These are phyloP conservation scores for Auxenochlorella pyrenoidosa DNA, from an alignment of 139 green algal genomes.

Conservation along the genomic window DNA sequence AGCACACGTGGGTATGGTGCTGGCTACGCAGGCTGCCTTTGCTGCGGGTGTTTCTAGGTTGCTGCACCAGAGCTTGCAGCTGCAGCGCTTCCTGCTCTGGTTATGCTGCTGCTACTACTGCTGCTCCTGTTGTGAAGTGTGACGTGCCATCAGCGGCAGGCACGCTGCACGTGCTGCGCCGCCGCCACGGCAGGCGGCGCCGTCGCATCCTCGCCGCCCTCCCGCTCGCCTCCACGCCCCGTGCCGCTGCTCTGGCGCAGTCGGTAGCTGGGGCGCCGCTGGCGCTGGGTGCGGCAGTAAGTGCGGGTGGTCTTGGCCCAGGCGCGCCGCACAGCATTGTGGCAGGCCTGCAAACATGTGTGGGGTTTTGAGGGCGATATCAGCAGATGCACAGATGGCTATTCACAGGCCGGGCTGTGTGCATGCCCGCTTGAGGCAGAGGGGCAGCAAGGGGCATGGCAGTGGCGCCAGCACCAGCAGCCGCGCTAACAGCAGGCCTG, in stretches of 20 bases:
- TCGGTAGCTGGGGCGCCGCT: constrained; percentile 20
- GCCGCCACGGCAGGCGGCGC: neutral
- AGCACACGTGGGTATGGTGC: too few species aligned
- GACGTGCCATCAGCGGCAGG: neutral
- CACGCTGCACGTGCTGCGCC: neutral
- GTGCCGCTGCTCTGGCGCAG: constrained; percentile 23
- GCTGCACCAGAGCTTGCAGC: too few species aligned
- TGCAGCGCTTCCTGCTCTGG: too few species aligned
- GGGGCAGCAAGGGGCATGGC: too few species aligned
- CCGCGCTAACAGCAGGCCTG: too few species aligned
- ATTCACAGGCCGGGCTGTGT: too few species aligned
- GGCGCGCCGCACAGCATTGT: constrained; percentile 14
- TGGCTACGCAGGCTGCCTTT: too few species aligned
- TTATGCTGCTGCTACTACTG: too few species aligned
- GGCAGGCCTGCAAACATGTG: constrained; percentile 2
- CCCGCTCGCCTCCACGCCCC: neutral
- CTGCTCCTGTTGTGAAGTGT: neutral
- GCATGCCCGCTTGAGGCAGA: too few species aligned
- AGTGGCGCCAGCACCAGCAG: too few species aligned
- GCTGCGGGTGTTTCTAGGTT: too few species aligned
- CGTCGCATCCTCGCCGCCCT: neutral
- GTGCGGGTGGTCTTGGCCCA: constrained; percentile 24
- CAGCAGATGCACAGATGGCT: too few species aligned
- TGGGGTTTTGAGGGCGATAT: neutral
- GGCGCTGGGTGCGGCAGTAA: neutral